Percentiles rank a stretch among this genome's conserved stretches.
Evolutionary conservation across 2,329 filamentous ascomycete genomes (phyloP).

Genomic region (Lasiodiplodia theobromae): DNA sequence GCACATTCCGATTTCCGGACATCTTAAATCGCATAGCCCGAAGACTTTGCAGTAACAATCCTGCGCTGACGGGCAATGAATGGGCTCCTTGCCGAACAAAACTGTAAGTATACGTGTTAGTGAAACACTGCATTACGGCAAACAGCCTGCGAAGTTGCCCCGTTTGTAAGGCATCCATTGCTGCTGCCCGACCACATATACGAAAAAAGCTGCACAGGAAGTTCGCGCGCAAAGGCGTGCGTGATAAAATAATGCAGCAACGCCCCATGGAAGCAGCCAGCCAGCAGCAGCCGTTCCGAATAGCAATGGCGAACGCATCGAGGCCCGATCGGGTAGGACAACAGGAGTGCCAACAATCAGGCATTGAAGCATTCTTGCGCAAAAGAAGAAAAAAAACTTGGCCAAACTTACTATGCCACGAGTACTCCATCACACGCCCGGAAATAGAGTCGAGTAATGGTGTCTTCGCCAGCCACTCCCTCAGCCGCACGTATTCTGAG

Average conservation of each 20-base stretch:
- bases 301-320: background rate
- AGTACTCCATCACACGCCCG: conserved; percentile 64
- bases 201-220: background rate
- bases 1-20: conserved; percentile 56
- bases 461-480: conserved; percentile 58
- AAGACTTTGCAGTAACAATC: conserved; percentile 74
- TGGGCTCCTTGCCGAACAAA: conserved; percentile 47
- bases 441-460: conserved; percentile 56
- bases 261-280: background rate
- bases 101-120: conserved; percentile 35
- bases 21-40: conserved; percentile 63
- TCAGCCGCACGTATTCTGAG: conserved; percentile 57
- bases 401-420: conserved; percentile 62
- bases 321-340: background rate
- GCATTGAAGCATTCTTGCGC: background rate
- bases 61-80: conserved; percentile 67
- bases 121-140: background rate
- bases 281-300: background rate
- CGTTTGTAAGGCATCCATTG: background rate
- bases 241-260: background rate
- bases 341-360: background rate
- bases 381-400: background rate
- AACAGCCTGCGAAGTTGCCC: background rate
- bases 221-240: background rate
- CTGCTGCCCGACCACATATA: background rate